Conservation (phyloP, 139 green algal species). For the Chlorella ohadii region DNA sequence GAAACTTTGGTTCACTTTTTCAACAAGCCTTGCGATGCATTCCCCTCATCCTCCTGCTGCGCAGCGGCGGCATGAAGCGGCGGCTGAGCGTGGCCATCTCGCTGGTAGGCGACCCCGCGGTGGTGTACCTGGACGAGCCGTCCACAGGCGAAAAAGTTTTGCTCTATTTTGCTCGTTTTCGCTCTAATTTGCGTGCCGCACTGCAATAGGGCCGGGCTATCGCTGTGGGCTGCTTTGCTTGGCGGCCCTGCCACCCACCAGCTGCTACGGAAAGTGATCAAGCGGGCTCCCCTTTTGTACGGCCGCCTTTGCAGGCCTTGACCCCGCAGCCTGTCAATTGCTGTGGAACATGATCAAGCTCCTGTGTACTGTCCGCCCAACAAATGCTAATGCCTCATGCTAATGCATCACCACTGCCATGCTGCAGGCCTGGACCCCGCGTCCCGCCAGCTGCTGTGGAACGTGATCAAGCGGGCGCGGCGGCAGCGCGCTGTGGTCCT, state of each 20-base stretch:
- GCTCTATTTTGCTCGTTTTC: too few species aligned
- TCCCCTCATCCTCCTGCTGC: not conserved
- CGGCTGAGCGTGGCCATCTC: conserved; percentile 64
- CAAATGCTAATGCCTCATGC: not conserved
- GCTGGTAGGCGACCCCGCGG: conserved; percentile 56
- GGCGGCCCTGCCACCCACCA: too few species aligned
- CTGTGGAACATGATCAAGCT: too few species aligned
- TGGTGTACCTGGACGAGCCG: conserved; percentile 81
- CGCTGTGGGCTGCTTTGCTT: too few species aligned
- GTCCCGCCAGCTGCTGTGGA: conserved; percentile 75
- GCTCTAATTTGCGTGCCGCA: too few species aligned
- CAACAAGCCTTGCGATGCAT: not conserved
- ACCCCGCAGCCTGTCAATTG: too few species aligned
- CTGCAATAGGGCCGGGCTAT: too few species aligned
- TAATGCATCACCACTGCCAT: not conserved
- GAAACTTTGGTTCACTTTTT: too few species aligned
- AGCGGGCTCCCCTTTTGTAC: too few species aligned
- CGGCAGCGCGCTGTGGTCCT: conserved; percentile 79
- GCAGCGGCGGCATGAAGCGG: conserved; percentile 62
- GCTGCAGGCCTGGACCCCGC: conserved; percentile 66
- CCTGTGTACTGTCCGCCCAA: too few species aligned
- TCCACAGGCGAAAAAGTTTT: conserved; percentile 35
- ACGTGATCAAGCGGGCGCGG: conserved; percentile 72
- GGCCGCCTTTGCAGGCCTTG: too few species aligned
- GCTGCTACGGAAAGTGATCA: too few species aligned